These are phyloP conservation scores for Eucalyptus guilfoylei DNA, from an alignment of 345 rosid species.

Conservation along the genomic window DNA sequence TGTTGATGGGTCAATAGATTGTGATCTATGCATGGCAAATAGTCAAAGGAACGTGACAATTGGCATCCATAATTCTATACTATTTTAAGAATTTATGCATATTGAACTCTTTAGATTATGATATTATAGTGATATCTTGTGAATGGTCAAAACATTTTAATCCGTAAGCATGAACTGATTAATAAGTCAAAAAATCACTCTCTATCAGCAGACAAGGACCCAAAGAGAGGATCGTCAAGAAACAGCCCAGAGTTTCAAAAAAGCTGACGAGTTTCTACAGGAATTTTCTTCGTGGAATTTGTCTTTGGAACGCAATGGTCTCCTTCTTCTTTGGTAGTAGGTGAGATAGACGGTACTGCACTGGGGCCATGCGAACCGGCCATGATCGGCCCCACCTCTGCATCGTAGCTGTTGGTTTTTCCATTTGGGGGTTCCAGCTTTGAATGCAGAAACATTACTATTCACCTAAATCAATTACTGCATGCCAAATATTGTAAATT, in stretches of 20 bases:
- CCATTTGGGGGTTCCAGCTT: not conserved
- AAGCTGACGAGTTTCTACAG: not conserved
- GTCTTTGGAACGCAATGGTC: not conserved
- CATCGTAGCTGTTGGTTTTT: not conserved
- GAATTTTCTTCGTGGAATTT: not conserved
- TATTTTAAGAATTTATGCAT: not conserved
- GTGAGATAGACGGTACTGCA: not conserved
- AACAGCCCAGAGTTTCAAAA: not conserved
- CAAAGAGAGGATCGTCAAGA: not conserved
- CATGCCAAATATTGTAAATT: not conserved
- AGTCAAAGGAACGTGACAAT: not conserved
- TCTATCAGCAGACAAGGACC: not conserved
- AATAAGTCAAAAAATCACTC: not conserved
- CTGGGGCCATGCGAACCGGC: not conserved
- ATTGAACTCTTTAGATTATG: not conserved
- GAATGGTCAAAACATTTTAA: accelerated
- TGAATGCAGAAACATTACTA: not conserved
- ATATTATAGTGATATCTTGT: not conserved
- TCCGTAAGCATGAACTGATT: not conserved
- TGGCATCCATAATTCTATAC: not conserved
- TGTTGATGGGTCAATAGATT: not conserved
- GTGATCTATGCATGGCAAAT: not conserved
- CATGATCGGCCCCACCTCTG: too few species aligned
- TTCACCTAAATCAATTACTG: not conserved
- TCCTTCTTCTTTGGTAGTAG: not conserved